Evolutionary conservation across 1,284 basidiomycete genomes (phyloP), one percentile per base, ranked within the genome.

Genomic region (Apiotrichum siamense): DNA sequence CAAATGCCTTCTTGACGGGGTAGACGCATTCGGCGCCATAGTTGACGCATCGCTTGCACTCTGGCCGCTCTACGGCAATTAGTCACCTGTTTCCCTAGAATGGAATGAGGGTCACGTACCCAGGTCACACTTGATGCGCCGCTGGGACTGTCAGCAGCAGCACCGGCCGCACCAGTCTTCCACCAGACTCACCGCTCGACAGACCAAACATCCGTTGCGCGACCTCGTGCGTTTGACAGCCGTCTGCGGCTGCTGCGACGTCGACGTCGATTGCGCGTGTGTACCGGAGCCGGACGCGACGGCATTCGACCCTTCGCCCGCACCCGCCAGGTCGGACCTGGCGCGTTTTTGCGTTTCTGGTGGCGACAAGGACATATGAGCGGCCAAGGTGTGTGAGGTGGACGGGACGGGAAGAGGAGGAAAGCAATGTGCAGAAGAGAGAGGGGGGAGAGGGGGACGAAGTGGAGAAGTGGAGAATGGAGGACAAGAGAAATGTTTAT

Each of bases 111-210:
- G 21, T 17, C 13, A 57, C 61, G 46, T 40, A 65, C 66, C 62
- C 26, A 61, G 53, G 54, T 69, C 67, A 40, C 67, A 69, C 39
- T 64, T 65, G 40, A 69, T 55, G 32, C 67, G 45, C 17, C 67
- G 53, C n/a, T n/a, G n/a, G n/a, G n/a, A n/a, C n/a, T n/a, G n/a
- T n/a, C n/a, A n/a, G n/a, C n/a, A n/a, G n/a, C n/a, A n/a, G n/a
- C n/a, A n/a, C n/a, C n/a, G n/a, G n/a, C n/a, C n/a, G n/a, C n/a
- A n/a, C n/a, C n/a, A n/a, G n/a, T n/a, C n/a, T n/a, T n/a, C n/a
- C n/a, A n/a, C n/a, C n/a, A n/a, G n/a, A n/a, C n/a, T n/a, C n/a
- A n/a, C n/a, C n/a, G 60, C 55, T n/a, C 67, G 57, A 44, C 67
- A 69, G 7, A 69, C 62, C 25, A 67, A 45, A 49, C 67, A 69